Base-by-base conservation (phyloP, 176 grass and related monocot species). In the Canna indica region DNA sequence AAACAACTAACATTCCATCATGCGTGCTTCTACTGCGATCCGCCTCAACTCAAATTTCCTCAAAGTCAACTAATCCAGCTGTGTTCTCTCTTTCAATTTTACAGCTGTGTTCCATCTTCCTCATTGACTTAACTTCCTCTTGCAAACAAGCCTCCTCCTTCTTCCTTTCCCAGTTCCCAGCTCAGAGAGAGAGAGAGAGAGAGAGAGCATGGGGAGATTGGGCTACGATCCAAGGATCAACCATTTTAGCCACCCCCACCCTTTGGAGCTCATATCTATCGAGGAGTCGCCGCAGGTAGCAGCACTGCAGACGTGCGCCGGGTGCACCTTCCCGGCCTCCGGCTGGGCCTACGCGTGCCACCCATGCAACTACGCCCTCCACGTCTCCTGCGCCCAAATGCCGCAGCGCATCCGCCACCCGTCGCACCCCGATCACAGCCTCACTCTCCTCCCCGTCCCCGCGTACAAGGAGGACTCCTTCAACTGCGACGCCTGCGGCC, bases 171-270 rank as follows among this genome's bases (percentile, higher is more conserved):
- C 18, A 5, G 16, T 20, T 0, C 47, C 18, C 18, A 20, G 5
- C 18, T 52, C 47, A 32, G 59, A 61, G 59, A 61, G 3, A 13
- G 24, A 24, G 15, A 20, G n/a, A 7, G 17, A 11, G 25, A 20
- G 22, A 68, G 22, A 3, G 31, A 20, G 5, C 46, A 72, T 72
- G 69, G 47, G 46, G 28, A 52, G 68, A 22, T 33, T 71, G 45
- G 29, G 31, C 69, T 33, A 12, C 47, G 69, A 71, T 4, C 28
- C 46, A 1, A 12, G 30, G 27, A 34, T 72, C 17, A 35, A 31
- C 45, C 69, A 72, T 26, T 72, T 72, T 47, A 56, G 47, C 69
- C 69, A 72, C 69, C 45, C 16, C 42, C 69, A 72, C 69, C 27
- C 69, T 28, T 54, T 72, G 29, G 46, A 72, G 46, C 69, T 72